These are phyloP conservation scores for Physcomitrellopsis africana DNA, from an alignment of 225 moss, liverwort and hornwort genomes.

Conservation along the genomic window DNA sequence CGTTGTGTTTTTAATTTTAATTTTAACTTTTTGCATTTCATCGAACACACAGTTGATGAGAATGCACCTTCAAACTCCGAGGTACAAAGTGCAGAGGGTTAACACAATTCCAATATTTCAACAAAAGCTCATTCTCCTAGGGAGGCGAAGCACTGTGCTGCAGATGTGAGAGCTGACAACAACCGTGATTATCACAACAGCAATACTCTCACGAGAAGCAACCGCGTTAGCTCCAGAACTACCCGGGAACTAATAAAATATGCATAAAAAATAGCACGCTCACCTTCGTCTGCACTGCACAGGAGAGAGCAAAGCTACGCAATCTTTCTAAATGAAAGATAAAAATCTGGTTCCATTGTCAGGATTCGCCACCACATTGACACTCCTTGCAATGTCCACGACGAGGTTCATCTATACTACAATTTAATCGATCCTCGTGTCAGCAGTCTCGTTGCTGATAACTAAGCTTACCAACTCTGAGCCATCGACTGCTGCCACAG, in stretches of 20 bases:
- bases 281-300: not conserved
- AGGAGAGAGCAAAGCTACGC: too few relatives aligned
- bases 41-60: constrained; percentile 18
- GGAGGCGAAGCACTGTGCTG: too few relatives aligned
- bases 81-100: not conserved
- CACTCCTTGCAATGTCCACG: not conserved
- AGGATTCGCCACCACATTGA: not conserved
- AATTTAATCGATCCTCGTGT: not conserved
- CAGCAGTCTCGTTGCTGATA: not conserved
- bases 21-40: not conserved
- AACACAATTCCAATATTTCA: not conserved
- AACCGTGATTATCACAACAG: not conserved
- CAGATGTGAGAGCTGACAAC: not conserved
- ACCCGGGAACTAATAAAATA: not conserved
- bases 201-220: not conserved
- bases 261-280: not conserved
- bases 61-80: not conserved
- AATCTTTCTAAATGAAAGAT: not conserved
- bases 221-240: not conserved
- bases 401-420: not conserved
- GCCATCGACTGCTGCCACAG: too few relatives aligned
- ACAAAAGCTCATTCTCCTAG: not conserved
- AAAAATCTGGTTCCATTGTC: not conserved
- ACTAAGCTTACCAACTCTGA: too few relatives aligned
- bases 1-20: too few relatives aligned